These are phyloP conservation scores for Nitzschia inconspicua DNA, from an alignment of 108 stramenopile genomes.

Conservation along the genomic window DNA sequence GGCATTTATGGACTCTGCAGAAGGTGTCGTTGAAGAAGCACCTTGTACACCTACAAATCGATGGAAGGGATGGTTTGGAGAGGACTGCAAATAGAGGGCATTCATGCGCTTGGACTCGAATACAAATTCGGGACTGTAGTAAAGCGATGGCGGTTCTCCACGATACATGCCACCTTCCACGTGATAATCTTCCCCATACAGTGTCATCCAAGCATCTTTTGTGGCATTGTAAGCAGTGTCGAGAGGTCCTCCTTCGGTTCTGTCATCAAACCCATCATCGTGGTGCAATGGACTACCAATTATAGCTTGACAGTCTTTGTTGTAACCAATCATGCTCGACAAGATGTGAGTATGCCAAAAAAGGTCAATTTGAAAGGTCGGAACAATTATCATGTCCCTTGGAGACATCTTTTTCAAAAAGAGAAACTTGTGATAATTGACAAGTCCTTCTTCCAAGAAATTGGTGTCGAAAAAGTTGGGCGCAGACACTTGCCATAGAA, in stretches of 20 bases:
- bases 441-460: background rate
- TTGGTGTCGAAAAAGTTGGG: conserved; percentile 9
- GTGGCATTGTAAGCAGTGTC: conserved; percentile 39
- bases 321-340: conserved; percentile 20
- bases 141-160: conserved; percentile 48
- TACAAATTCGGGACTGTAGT: too few species aligned
- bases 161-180: conserved; percentile 65
- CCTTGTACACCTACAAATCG: too few species aligned
- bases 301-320: too few species aligned
- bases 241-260: conserved; percentile 31
- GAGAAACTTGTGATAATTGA: background rate
- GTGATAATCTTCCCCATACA: conserved; percentile 34
- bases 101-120: too few species aligned
- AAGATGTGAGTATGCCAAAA: conserved; percentile 59
- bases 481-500: conserved; percentile 58
- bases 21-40: too few species aligned
- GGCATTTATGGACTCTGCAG: too few species aligned
- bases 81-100: too few species aligned
- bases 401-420: background rate
- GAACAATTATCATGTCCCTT: too few species aligned
- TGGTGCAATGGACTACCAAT: conserved; percentile 44
- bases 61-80: too few species aligned
- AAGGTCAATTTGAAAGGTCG: conserved; percentile 1
- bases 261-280: conserved; percentile 62
- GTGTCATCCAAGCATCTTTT: conserved; percentile 34